Evolutionary conservation across 2,329 filamentous ascomycete genomes (phyloP).

Genomic region (Biscogniauxia sp.): DNA sequence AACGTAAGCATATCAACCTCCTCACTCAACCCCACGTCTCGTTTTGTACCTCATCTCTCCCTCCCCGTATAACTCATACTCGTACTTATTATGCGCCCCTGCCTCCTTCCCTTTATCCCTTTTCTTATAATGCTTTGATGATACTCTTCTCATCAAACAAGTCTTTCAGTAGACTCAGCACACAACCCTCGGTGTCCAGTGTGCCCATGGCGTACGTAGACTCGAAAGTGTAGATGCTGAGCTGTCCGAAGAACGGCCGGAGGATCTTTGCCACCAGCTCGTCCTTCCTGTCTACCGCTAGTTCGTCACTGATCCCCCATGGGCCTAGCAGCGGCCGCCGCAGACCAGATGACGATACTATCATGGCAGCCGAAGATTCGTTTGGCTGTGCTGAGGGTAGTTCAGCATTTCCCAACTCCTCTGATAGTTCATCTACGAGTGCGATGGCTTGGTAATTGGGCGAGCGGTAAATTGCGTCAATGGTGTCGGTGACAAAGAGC

Average conservation of each 20-base stretch:
- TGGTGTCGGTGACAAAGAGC: conserved; percentile 95
- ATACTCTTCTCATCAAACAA: conserved; percentile 76
- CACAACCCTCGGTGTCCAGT: conserved; percentile 64
- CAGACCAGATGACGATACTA: conserved; percentile 26
- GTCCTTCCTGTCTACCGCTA: conserved; percentile 58
- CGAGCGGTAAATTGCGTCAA: conserved; percentile 88
- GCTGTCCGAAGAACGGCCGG: conserved; percentile 82
- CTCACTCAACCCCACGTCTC: too few relatives aligned
- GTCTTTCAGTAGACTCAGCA: conserved; percentile 65
- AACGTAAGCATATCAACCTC: too few relatives aligned
- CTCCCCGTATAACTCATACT: too few relatives aligned
- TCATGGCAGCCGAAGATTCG: conserved; percentile 33
- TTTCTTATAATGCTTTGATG: conserved; percentile 53
- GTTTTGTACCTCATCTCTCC: too few relatives aligned
- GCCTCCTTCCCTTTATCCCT: too few relatives aligned
- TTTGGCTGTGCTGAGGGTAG: conserved; percentile 32
- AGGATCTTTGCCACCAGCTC: conserved; percentile 75
- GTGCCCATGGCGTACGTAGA: conserved; percentile 81
- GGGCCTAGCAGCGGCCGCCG: conserved; percentile 50
- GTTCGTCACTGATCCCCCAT: conserved; percentile 54
- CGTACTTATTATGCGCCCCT: too few relatives aligned
- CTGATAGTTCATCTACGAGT: conserved; percentile 80
- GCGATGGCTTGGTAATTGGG: conserved; percentile 66
- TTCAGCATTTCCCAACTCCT: conserved; percentile 59
- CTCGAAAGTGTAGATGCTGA: conserved; percentile 94